phyloP scores from a whole-genome alignment of 192 early-diverging fungal genomes.

The Umbelopsis sp. region DNA sequence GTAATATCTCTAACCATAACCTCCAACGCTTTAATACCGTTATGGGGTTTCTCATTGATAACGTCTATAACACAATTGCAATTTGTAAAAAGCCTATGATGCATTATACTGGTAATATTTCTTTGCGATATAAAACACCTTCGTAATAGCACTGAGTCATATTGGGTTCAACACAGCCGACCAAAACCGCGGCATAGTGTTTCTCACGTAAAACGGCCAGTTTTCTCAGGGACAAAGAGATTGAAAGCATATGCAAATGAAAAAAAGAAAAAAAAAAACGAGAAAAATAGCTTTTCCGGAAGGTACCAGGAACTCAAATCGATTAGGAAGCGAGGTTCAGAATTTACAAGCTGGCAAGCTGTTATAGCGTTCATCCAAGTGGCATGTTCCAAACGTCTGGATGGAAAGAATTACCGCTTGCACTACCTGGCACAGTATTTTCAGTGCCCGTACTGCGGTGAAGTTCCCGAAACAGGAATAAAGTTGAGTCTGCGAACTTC shows the following conservation, averaged over 20 bases:
- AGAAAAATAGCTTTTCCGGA: background rate
- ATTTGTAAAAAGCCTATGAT: no score
- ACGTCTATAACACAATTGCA: no score
- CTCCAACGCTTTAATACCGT: no score
- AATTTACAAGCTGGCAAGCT: background rate
- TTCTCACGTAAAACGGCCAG: background rate
- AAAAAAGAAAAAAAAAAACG: background rate
- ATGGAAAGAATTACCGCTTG: background rate
- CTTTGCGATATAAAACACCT: no score
- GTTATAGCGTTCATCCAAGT: background rate
- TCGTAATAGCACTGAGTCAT: no score
- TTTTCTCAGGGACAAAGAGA: background rate
- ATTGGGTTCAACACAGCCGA: no score
- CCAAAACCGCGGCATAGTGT: background rate
- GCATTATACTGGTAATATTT: no score
- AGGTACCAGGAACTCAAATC: background rate
- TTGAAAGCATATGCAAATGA: background rate
- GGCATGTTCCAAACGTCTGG: background rate
- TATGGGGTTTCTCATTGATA: no score
- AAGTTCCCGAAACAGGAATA: background rate
- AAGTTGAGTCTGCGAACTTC: background rate
- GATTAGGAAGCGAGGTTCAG: background rate
- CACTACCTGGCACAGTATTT: background rate
- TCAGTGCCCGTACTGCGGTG: slow-evolving; percentile 3
- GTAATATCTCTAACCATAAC: no score